Base-by-base conservation (phyloP, 345 rosid genomes). In the Adansonia digitata region DNA sequence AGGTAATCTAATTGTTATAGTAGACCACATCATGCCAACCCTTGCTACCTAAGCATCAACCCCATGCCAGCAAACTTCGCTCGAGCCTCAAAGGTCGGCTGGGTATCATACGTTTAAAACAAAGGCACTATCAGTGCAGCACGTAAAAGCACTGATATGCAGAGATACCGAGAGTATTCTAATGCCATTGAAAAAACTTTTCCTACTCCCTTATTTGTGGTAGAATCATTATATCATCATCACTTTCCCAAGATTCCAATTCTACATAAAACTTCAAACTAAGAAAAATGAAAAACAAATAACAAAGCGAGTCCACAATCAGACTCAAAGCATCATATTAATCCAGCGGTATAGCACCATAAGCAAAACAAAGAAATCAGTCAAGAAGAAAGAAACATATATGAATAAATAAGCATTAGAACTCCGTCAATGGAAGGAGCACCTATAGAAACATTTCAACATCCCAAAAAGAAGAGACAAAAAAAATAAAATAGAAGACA, bases 371-470 rank as follows among this genome's bases (percentile, higher is more conserved):
- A 29, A 66, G 20, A 74, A 51, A 31, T 34, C 27, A 14, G n/a
- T 31, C 1, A 2, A 9, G 49, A 22, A 49, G 7, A 63, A 27
- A 35, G 61, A 34, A 55, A 56, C 35, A 71, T 57, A 62, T 79
- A 64, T 31, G 66, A 79, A 80, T 80, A 80, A 67, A 73, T 66
- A 80, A 79, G 67, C 64, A 65, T 59, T 80, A 48, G 56, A 73
- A 59, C 60, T 76, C 66, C 75, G 42, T 52, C 61, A 81, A 77
- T 81, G 69, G 71, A 77, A 80, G 59, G 46, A 43, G 80, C 53
- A 43, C 75, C 82, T 80, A 80, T 68, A 72, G 18, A 27, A 73
- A 73, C 74, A 69, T 64, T 59, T 55, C 49, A 75, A 43, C 27
- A 76, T 75, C 31, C 34, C 45, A 40, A 75, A 65, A 17, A 4